Evolutionary conservation across 2,329 filamentous ascomycete species (phyloP).

Genomic region (Diplodia corticola): DNA sequence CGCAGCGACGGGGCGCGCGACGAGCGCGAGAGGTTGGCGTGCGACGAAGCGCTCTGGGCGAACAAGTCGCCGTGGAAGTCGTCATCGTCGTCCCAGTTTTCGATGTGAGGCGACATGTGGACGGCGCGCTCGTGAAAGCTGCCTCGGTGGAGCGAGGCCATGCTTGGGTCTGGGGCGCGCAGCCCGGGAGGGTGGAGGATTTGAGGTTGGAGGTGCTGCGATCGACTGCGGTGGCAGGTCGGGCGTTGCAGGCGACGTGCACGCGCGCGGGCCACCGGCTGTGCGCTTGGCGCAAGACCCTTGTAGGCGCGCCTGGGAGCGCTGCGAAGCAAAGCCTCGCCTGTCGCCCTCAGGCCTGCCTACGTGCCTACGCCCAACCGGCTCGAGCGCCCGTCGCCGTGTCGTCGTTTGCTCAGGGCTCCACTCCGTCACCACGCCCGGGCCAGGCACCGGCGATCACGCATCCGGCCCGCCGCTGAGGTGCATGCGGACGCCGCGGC

Average conservation of each 20-base stretch:
- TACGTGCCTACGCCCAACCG: not conserved
- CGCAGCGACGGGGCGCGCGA: conserved; percentile 82
- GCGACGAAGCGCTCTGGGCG: conserved; percentile 67
- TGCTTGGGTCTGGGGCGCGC: conserved; percentile 26
- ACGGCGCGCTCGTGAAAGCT: conserved; percentile 42
- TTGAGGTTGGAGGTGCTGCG: conserved; percentile 26
- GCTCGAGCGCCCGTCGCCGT: not conserved
- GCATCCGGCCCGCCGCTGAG: conserved; percentile 5
- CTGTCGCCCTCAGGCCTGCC: not conserved
- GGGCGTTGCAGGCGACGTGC: not conserved
- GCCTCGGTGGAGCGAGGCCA: conserved; percentile 36
- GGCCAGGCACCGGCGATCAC: conserved; percentile 7
- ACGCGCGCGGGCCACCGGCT: not conserved
- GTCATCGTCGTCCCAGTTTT: conserved; percentile 63
- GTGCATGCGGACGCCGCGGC: not conserved
- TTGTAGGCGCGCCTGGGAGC: not conserved
- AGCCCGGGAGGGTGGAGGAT: conserved; percentile 25
- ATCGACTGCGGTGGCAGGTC: conserved; percentile 14
- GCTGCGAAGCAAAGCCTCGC: conserved; percentile 1
- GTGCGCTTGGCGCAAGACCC: no score
- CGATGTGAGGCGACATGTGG: conserved; percentile 58
- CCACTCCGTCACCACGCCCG: conserved; percentile 1
- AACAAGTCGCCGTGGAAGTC: conserved; percentile 67
- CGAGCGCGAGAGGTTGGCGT: conserved; percentile 57
- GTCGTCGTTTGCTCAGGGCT: not conserved